phyloP scores from a whole-genome alignment of 2,329 filamentous ascomycete genomes.

The Aspergillus tubingensis region DNA sequence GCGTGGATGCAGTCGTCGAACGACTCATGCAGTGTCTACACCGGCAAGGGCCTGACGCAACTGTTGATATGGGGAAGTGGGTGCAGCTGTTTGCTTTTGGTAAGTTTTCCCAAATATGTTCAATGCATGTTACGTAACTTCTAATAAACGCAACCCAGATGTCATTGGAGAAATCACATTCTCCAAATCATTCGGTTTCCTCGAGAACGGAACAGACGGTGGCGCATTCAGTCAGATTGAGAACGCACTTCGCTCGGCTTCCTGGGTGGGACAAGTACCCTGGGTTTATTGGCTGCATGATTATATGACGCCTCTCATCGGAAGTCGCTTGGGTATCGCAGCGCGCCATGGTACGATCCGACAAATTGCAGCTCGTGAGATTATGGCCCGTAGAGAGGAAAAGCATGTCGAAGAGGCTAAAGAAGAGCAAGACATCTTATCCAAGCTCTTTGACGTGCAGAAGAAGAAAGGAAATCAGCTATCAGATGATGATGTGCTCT shows the following conservation, averaged over 20 bases:
- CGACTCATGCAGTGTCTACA: neutral
- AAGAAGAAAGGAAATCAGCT: slow-evolving; percentile 20
- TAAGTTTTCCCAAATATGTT: neutral
- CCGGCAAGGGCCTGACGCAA: neutral
- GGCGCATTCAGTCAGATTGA: neutral
- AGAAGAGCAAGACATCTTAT: neutral
- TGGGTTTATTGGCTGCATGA: neutral
- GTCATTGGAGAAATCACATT: neutral
- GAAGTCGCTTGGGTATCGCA: neutral
- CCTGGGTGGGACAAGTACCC: neutral
- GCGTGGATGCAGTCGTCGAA: neutral
- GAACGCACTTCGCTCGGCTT: neutral
- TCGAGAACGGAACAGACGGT: neutral
- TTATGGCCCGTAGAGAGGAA: neutral
- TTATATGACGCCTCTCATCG: neutral
- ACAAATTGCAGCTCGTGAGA: neutral
- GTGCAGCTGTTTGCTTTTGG: neutral
- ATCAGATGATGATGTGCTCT: slow-evolving; percentile 32
- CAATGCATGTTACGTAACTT: neutral
- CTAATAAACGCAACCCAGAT: neutral
- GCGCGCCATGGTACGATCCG: neutral
- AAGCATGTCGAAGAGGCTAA: neutral
- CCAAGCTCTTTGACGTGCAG: slow-evolving; percentile 1
- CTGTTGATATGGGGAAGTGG: neutral
- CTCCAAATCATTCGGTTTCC: neutral